phyloP scores from a whole-genome alignment of 1,284 basidiomycete genomes.

The Sphaerobolus stellatus region DNA sequence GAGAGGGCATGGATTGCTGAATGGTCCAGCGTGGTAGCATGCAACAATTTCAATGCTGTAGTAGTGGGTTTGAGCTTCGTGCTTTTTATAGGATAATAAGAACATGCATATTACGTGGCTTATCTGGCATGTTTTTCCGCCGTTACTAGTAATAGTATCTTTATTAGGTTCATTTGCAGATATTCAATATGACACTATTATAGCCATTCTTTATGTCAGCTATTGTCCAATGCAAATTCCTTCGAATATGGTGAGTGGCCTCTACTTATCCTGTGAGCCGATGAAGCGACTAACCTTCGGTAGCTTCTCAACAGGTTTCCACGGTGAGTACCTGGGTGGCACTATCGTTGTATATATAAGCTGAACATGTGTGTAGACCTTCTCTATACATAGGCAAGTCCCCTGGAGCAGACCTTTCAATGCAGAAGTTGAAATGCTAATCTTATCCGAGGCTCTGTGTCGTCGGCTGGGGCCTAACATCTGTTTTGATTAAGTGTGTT shows the following conservation, averaged over 20 bases:
- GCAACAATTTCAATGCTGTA: too few species aligned
- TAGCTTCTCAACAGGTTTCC: slow-evolving; percentile 55
- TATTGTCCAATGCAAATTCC: slow-evolving; percentile 65
- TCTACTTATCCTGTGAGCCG: background rate
- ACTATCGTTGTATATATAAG: background rate
- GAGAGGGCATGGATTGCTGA: too few species aligned
- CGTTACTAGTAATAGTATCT: too few species aligned
- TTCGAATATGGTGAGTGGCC: slow-evolving; percentile 55
- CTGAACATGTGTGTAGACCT: background rate
- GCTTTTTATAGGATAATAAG: too few species aligned
- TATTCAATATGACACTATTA: slow-evolving; percentile 33
- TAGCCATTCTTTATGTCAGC: slow-evolving; percentile 59
- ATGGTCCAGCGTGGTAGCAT: too few species aligned
- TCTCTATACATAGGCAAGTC: background rate
- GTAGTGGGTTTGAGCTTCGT: too few species aligned
- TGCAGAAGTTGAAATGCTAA: background rate
- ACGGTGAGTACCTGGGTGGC: slow-evolving; percentile 33
- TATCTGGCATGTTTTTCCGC: too few species aligned
- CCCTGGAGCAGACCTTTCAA: background rate
- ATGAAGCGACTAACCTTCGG: too few species aligned
- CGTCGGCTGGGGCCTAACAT: background rate
- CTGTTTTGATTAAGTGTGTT: background rate
- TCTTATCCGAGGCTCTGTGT: background rate
- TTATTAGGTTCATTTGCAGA: too few species aligned
- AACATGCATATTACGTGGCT: too few species aligned